Percentiles rank a stretch among this genome's conserved stretches.
Evolutionary conservation across 345 rosid genomes (phyloP).

Genomic region (Euphorbia tirucalli): DNA sequence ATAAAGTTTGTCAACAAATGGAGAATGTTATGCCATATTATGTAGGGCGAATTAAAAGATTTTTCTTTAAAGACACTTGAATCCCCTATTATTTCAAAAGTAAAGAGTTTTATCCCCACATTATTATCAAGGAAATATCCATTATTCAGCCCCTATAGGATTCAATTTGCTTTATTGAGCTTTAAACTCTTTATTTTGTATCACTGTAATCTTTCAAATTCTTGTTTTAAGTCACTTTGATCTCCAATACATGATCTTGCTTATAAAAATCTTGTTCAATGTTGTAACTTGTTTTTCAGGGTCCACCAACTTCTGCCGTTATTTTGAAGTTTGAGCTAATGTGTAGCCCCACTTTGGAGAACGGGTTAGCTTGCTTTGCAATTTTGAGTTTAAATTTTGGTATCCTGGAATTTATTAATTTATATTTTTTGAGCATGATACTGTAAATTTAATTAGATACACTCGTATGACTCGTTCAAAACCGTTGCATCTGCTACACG

Average conservation of each 20-base stretch:
- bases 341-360: conserved; percentile 53
- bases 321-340: conserved; percentile 89
- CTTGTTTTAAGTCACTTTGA: no score
- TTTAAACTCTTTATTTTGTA: no score
- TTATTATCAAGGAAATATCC: not conserved
- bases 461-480: not conserved
- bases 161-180: no score
- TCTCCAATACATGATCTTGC: not conserved
- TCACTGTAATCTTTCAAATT: no score
- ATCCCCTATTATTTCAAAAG: no score
- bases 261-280: not conserved
- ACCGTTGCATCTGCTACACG: not conserved
- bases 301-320: conserved; percentile 60
- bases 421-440: not conserved
- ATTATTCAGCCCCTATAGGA: not conserved
- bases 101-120: not conserved
- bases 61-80: no score
- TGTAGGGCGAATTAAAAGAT: not conserved
- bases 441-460: conserved; percentile 2
- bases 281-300: conserved; percentile 36
- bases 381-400: not conserved
- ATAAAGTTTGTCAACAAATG: not conserved
- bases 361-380: conserved; percentile 40
- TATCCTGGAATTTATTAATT: not conserved
- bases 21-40: not conserved